A percentile compares a stretch with the other conserved stretches of the same genome.
Conservation (phyloP, 2,329 filamentous ascomycete genomes). For the Zymoseptoria tritici region DNA sequence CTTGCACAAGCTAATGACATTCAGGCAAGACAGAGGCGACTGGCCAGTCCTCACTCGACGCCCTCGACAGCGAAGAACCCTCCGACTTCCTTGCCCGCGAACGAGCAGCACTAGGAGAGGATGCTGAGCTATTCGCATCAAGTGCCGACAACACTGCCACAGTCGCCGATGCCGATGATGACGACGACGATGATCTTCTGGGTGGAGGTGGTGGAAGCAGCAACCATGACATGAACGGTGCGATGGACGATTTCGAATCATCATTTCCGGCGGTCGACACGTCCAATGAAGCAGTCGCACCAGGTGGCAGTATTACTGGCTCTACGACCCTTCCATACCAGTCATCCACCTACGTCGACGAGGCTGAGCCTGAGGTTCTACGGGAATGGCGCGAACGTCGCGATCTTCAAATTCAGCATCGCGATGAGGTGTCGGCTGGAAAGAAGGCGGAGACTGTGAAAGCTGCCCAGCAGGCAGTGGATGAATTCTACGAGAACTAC, state of each 20-base stretch:
- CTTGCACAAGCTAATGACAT: neutral
- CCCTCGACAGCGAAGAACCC: constrained; percentile 52
- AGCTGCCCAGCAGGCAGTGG: constrained; percentile 87
- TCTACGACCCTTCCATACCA: constrained; percentile 55
- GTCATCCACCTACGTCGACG: constrained; percentile 46
- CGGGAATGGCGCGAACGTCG: constrained; percentile 86
- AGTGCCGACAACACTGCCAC: constrained; percentile 60
- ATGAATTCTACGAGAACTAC: constrained; percentile 99
- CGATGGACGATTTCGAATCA: constrained; percentile 64
- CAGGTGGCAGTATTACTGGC: constrained; percentile 74
- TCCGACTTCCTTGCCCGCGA: constrained; percentile 90
- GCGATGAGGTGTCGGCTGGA: constrained; percentile 71
- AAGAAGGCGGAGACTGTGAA: constrained; percentile 81
- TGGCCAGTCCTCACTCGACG: constrained; percentile 42
- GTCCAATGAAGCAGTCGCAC: constrained; percentile 64
- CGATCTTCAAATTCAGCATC: constrained; percentile 72
- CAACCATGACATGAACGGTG: constrained; percentile 35
- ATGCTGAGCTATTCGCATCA: constrained; percentile 82
- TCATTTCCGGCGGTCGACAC: constrained; percentile 81
- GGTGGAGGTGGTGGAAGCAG: constrained; percentile 40
- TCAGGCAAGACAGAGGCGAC: constrained; percentile 62
- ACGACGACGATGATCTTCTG: constrained; percentile 55
- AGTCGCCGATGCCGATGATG: constrained; percentile 55
- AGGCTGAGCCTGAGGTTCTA: constrained; percentile 83
- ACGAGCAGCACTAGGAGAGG: constrained; percentile 81